Evolutionary conservation across 495 filamentous ascomycete genomes (phyloP).

Genomic region (Penicillium canariense): DNA sequence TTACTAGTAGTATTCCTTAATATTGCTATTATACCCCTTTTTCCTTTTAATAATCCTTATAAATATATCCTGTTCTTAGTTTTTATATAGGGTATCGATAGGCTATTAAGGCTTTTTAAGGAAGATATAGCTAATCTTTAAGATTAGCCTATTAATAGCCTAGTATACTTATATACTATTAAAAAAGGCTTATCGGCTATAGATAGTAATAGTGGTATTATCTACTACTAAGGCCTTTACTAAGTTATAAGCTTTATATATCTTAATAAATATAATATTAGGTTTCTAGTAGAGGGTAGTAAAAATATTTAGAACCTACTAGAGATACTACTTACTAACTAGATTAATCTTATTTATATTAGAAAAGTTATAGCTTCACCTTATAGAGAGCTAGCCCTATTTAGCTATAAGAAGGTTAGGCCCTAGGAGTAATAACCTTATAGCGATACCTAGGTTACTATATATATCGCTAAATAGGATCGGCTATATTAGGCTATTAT

Average conservation of each 20-base stretch:
- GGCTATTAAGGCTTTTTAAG: conserved; percentile 4
- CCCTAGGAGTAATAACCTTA: conserved; percentile 19
- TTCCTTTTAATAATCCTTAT: conserved; percentile 7
- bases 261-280: conserved; percentile 7
- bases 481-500: conserved; percentile 10
- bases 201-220: conserved; percentile 4
- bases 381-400: conserved; percentile 15
- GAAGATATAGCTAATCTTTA: conserved; percentile 7
- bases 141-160: conserved; percentile 10
- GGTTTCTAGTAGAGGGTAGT: conserved; percentile 13
- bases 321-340: conserved; percentile 36
- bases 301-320: conserved; percentile 32
- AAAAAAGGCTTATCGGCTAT: conserved; percentile 2
- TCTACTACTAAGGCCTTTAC: conserved; percentile 13
- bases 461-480: conserved; percentile 13
- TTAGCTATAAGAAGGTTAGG: conserved; percentile 13
- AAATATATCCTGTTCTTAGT: conserved; percentile 8
- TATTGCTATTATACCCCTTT: conserved; percentile 1
- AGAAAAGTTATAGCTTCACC: conserved; percentile 27
- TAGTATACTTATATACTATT: conserved; percentile 6
- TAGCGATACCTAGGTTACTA: conserved; percentile 16
- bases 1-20: conserved; percentile 14
- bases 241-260: conserved; percentile 10
- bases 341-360: conserved; percentile 30
- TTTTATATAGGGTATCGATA: conserved; percentile 4